These are phyloP conservation scores for Leishmania tarentolae DNA, from an alignment of 208 protist genomes.

Conservation along the genomic window DNA sequence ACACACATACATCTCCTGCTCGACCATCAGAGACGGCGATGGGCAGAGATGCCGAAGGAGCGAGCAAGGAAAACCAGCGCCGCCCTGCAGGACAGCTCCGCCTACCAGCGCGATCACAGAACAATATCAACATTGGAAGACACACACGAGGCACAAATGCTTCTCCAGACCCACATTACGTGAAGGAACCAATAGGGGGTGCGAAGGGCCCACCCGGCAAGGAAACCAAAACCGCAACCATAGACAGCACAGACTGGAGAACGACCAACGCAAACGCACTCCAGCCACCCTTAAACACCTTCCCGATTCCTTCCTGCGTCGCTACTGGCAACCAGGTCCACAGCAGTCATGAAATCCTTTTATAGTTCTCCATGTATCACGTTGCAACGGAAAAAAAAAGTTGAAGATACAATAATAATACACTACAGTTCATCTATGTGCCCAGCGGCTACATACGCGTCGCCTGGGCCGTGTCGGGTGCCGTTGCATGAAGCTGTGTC, in stretches of 20 bases:
- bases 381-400: no score
- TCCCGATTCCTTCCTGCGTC: neutral
- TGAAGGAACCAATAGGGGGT: neutral
- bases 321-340: neutral
- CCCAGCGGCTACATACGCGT: no score
- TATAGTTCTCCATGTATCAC: no score
- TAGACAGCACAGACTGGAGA: no score
- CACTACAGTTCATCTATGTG: no score
- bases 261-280: no score
- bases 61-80: neutral
- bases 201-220: neutral
- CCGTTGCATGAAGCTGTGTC: no score
- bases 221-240: neutral
- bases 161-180: neutral
- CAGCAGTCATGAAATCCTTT: neutral
- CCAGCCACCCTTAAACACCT: neutral
- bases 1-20: neutral
- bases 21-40: neutral
- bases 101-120: neutral
- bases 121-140: neutral
- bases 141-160: neutral
- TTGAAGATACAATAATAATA: no score
- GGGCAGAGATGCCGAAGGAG: neutral
- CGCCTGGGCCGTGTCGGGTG: no score
- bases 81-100: neutral